Conservation (phyloP, 1,139 yeast genomes). For the Hanseniaspora uvarum region DNA sequence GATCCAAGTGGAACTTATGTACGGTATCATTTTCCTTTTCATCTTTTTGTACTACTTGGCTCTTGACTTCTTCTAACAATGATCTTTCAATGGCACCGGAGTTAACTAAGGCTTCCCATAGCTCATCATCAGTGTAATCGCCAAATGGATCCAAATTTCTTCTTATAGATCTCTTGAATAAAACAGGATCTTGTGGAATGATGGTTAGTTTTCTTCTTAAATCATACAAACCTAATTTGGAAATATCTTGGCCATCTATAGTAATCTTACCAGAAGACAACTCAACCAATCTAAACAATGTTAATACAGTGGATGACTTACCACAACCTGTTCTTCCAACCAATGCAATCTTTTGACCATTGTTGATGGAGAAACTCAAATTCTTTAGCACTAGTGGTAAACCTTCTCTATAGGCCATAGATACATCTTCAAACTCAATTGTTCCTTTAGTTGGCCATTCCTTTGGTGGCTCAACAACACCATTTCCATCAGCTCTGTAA, state of each 20-base stretch:
- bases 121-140: slow-evolving; percentile 40
- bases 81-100: slow-evolving; percentile 42
- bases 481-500: slow-evolving; percentile 38
- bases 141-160: slow-evolving; percentile 60
- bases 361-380: slow-evolving; percentile 36
- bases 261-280: slow-evolving; percentile 42
- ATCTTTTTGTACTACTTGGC: slow-evolving; percentile 1
- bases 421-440: slow-evolving; percentile 44
- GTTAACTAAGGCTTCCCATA: slow-evolving; percentile 47
- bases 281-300: slow-evolving; percentile 52
- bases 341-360: slow-evolving; percentile 57
- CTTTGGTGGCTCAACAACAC: slow-evolving; percentile 41
- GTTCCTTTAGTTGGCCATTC: slow-evolving; percentile 49
- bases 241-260: slow-evolving; percentile 54
- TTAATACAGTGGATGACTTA: slow-evolving; percentile 56
- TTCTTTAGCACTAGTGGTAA: slow-evolving; percentile 53
- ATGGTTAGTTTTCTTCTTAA: slow-evolving; percentile 54
- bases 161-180: slow-evolving; percentile 57
- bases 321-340: slow-evolving; percentile 80
- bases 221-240: slow-evolving; percentile 46
- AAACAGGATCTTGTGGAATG: slow-evolving; percentile 71
- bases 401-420: slow-evolving; percentile 54
- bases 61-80: slow-evolving; percentile 15
- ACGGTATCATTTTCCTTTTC: slow-evolving; percentile 22
- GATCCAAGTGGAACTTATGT: slow-evolving; percentile 51